A percentile compares a stretch with the other conserved stretches of the same genome.
These are phyloP conservation scores for Pseudognaphalium luteoalbum DNA, from an alignment of 129 eudicot genomes.

Conservation along the genomic window DNA sequence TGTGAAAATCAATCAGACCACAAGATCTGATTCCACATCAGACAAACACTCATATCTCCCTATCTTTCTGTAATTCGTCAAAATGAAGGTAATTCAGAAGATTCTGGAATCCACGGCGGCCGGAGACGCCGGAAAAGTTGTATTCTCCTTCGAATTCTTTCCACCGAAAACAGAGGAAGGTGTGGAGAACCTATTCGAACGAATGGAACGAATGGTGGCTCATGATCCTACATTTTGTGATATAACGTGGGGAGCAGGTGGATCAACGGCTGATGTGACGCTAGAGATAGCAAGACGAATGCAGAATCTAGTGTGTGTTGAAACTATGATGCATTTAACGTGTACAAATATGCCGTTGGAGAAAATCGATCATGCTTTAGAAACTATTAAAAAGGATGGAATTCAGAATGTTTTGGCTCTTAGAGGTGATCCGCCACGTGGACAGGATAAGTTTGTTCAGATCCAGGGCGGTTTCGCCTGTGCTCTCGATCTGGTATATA, in stretches of 20 bases:
- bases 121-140: constrained; percentile 43
- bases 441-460: constrained; percentile 95
- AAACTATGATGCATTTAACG: constrained; percentile 98
- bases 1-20: constrained; percentile 2
- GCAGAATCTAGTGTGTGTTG: constrained; percentile 98
- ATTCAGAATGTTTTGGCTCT: constrained; percentile 94
- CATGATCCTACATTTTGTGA: constrained; percentile 93
- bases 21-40: constrained; percentile 46
- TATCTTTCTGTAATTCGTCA: constrained; percentile 13
- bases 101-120: constrained; percentile 55
- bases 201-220: constrained; percentile 97
- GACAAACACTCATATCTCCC: constrained; percentile 20
- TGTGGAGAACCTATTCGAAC: constrained; percentile 82
- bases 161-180: constrained; percentile 99
- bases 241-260: constrained; percentile 99
- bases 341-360: constrained; percentile 98
- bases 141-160: constrained; percentile 92
- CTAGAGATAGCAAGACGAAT: constrained; percentile 86
- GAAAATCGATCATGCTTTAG: constrained; percentile 85
- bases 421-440: constrained; percentile 98
- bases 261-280: constrained; percentile 92
- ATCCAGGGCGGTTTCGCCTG: constrained; percentile 94
- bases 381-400: constrained; percentile 71
- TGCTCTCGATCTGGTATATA: constrained; percentile 83
- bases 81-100: constrained; percentile 95